Evolutionary conservation across 73 alveolate genomes (phyloP).

Genomic region (Uronychia binucleata): DNA sequence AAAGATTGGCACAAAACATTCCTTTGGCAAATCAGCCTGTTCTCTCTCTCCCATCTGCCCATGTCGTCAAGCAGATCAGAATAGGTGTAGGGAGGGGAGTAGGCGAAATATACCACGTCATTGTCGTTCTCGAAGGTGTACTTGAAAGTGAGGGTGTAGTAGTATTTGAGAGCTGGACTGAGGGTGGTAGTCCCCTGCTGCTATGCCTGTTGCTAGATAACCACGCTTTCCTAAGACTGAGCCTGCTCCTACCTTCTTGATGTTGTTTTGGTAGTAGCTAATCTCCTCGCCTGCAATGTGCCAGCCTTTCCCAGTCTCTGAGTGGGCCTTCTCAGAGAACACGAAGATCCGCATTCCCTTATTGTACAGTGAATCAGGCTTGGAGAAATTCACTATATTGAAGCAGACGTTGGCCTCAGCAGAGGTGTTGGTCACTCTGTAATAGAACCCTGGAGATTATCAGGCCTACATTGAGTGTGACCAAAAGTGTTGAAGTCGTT

Average conservation of each 20-base stretch:
- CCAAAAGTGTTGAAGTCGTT: conserved; percentile 93
- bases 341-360: conserved; percentile 56
- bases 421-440: conserved; percentile 67
- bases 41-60: too few species aligned
- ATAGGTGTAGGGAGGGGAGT: conserved; percentile 84
- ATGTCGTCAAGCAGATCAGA: too few species aligned
- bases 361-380: conserved; percentile 41
- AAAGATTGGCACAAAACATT: conserved; percentile 68
- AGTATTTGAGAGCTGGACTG: conserved; percentile 50
- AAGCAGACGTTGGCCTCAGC: conserved; percentile 33
- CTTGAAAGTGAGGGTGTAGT: conserved; percentile 72
- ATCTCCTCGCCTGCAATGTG: conserved; percentile 4
- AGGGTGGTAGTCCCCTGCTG: conserved; percentile 19
- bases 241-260: not conserved
- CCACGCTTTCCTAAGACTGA: not conserved
- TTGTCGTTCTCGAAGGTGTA: conserved; percentile 60
- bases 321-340: conserved; percentile 15
- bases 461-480: conserved; percentile 64
- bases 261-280: conserved; percentile 32
- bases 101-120: conserved; percentile 87
- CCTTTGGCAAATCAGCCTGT: too few species aligned
- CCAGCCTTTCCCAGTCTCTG: conserved; percentile 17
- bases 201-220: conserved; percentile 59
- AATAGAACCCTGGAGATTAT: conserved; percentile 76
- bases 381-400: conserved; percentile 50